Percentiles rank a stretch among this genome's conserved stretches.
These are phyloP conservation scores for Saturnispora serradocipensis DNA, from an alignment of 805 yeast species.

Conservation along the genomic window DNA sequence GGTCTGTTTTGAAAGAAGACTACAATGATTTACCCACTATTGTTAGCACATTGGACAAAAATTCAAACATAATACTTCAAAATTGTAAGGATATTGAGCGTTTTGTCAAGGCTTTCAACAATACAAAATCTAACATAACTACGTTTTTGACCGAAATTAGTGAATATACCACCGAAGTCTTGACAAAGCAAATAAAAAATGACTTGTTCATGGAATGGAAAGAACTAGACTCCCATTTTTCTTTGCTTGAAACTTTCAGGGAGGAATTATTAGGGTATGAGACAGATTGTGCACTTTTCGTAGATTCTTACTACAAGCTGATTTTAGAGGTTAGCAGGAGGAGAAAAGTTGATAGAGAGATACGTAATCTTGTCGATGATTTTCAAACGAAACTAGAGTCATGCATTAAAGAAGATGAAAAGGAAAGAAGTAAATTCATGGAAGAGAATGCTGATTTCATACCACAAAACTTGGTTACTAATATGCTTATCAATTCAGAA, in stretches of 20 bases:
- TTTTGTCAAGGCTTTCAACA: conserved; percentile 17
- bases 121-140: conserved; percentile 8
- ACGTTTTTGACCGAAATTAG: conserved; percentile 7
- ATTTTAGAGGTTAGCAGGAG: conserved; percentile 47
- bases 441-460: conserved; percentile 42
- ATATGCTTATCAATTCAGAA: conserved; percentile 16
- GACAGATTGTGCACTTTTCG: conserved; percentile 43
- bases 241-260: conserved; percentile 10
- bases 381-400: conserved; percentile 33
- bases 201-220: conserved; percentile 1
- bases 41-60: conserved; percentile 36
- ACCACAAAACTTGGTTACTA: conserved; percentile 33
- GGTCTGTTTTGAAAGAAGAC: conserved; percentile 43
- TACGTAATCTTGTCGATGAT: conserved; percentile 32
- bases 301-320: conserved; percentile 42
- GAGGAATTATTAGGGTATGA: conserved; percentile 19
- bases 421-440: conserved; percentile 35
- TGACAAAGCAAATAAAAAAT: conserved; percentile 9
- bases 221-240: conserved; percentile 10
- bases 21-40: conserved; percentile 50
- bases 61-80: conserved; percentile 22
- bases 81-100: conserved; percentile 24
- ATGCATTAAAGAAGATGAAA: conserved; percentile 36
- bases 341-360: conserved; percentile 30
- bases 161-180: conserved; percentile 2